A percentile compares a stretch with the other conserved stretches of the same genome.
These are phyloP conservation scores for Pelargonium australe DNA, from an alignment of 441 rosid species.

Conservation along the genomic window DNA sequence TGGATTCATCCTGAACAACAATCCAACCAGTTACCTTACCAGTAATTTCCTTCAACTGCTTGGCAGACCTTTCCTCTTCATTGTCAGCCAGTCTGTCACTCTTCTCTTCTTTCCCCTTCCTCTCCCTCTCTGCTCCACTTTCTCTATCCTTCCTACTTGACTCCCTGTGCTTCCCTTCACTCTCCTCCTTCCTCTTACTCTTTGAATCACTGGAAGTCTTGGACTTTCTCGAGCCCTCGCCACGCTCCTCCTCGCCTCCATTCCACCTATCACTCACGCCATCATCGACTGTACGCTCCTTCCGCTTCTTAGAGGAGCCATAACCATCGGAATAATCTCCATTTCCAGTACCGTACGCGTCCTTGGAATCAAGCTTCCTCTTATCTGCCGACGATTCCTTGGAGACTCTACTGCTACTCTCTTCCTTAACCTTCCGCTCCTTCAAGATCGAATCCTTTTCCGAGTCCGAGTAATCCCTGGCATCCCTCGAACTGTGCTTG, in stretches of 20 bases:
- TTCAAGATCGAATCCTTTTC: constrained; percentile 62
- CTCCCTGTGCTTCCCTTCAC: constrained; percentile 63
- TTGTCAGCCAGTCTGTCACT: constrained; percentile 35
- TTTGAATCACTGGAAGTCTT: constrained; percentile 49
- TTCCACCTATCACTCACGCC: constrained; percentile 67
- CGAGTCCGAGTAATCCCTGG: constrained; percentile 79
- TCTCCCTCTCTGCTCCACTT: constrained; percentile 30
- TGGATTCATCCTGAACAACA: background rate
- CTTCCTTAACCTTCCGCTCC: constrained; percentile 60
- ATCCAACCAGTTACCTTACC: constrained; percentile 49
- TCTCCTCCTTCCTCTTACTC: constrained; percentile 65
- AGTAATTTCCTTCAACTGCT: constrained; percentile 47
- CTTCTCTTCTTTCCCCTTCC: constrained; percentile 50
- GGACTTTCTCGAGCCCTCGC: constrained; percentile 37
- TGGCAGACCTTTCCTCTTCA: constrained; percentile 40
- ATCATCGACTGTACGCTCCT: constrained; percentile 46
- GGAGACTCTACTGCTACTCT: constrained; percentile 39
- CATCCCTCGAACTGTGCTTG: constrained; percentile 68
- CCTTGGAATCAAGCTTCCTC: constrained; percentile 51
- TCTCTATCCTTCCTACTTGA: constrained; percentile 63
- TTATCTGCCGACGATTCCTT: constrained; percentile 59
- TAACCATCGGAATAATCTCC: constrained; percentile 56
- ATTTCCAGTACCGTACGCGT: constrained; percentile 38
- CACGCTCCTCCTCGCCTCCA: constrained; percentile 52
- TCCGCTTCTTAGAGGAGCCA: constrained; percentile 52